A percentile compares a stretch with the other conserved stretches of the same genome.
Evolutionary conservation across 805 yeast genomes (phyloP).

Genomic region (Zygosaccharomyces kombuchaensis): DNA sequence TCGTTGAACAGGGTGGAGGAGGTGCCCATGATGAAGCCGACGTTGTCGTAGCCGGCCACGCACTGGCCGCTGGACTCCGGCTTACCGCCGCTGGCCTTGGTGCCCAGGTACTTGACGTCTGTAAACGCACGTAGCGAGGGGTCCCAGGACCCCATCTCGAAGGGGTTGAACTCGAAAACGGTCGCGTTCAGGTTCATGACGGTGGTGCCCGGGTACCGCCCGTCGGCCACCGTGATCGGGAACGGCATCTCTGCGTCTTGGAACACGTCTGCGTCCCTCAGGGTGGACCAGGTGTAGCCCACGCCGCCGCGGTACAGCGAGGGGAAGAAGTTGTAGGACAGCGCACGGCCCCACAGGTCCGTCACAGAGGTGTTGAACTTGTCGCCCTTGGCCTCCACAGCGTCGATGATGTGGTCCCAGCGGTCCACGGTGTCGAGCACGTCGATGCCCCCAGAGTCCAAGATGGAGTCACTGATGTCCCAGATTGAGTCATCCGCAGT

Average conservation of each 20-base stretch:
- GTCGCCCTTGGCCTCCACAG: slow-evolving; percentile 46
- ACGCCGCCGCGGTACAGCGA: slow-evolving; percentile 58
- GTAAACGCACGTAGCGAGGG: slow-evolving; percentile 63
- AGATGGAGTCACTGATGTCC: slow-evolving; percentile 62
- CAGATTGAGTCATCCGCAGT: slow-evolving; percentile 46
- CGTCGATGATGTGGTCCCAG: slow-evolving; percentile 53
- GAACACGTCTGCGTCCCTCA: slow-evolving; percentile 60
- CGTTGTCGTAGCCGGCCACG: slow-evolving; percentile 68
- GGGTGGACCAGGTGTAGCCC: slow-evolving; percentile 54
- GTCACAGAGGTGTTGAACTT: slow-evolving; percentile 65
- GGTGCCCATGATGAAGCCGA: slow-evolving; percentile 77
- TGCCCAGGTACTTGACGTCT: slow-evolving; percentile 66
- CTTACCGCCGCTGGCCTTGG: slow-evolving; percentile 58
- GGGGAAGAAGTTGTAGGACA: slow-evolving; percentile 70
- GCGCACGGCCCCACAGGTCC: slow-evolving; percentile 76
- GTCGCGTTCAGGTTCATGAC: slow-evolving; percentile 68
- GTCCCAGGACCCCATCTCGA: slow-evolving; percentile 86
- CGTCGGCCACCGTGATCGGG: slow-evolving; percentile 65
- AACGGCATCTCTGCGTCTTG: slow-evolving; percentile 63
- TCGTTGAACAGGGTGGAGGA: slow-evolving; percentile 79
- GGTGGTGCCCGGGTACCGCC: slow-evolving; percentile 56
- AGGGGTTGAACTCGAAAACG: slow-evolving; percentile 59
- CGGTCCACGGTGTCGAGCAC: slow-evolving; percentile 48
- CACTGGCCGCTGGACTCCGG: slow-evolving; percentile 51
- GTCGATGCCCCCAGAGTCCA: slow-evolving; percentile 62